phyloP scores from a whole-genome alignment of 345 rosid genomes.

The thale cress (Arabidopsis thaliana) region DNA sequence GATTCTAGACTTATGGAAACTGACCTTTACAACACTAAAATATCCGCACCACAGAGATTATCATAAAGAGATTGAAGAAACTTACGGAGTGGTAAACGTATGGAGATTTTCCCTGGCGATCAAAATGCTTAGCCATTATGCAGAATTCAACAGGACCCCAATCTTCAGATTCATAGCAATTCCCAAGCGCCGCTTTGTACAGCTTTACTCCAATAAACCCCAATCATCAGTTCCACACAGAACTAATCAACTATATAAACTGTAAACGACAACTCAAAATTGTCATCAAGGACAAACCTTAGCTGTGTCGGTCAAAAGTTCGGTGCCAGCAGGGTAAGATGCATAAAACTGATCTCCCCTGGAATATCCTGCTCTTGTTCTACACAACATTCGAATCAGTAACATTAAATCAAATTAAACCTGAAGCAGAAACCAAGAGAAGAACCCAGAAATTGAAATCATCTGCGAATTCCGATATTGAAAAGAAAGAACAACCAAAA shows the following conservation, averaged over 20 bases:
- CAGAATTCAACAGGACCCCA: slow-evolving; percentile 88
- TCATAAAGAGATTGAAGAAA: neutral
- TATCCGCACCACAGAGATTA: neutral
- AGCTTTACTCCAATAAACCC: slow-evolving; percentile 51
- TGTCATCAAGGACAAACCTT: slow-evolving; percentile 53
- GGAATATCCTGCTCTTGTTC: slow-evolving; percentile 89
- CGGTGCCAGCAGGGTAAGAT: slow-evolving; percentile 94
- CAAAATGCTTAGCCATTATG: slow-evolving; percentile 89
- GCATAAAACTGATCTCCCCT: slow-evolving; percentile 91
- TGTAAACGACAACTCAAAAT: neutral
- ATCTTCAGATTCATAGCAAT: slow-evolving; percentile 81
- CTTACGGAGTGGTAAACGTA: slow-evolving; percentile 91
- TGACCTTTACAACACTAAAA: neutral
- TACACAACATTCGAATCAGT: slow-evolving; percentile 44
- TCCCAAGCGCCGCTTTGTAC: slow-evolving; percentile 89
- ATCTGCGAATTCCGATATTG: neutral
- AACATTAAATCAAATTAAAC: neutral
- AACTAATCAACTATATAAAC: slow-evolving; percentile 18
- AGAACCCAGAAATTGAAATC: neutral
- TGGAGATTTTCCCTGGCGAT: slow-evolving; percentile 91
- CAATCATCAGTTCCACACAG: slow-evolving; percentile 11
- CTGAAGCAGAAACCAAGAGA: neutral
- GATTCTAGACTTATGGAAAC: neutral
- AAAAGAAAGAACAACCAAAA: neutral
- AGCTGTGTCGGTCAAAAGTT: slow-evolving; percentile 76